Percentiles rank a stretch among this genome's conserved stretches.
phyloP scores from a whole-genome alignment of 768 basidiomycete species.

The Galerina sulciceps region DNA sequence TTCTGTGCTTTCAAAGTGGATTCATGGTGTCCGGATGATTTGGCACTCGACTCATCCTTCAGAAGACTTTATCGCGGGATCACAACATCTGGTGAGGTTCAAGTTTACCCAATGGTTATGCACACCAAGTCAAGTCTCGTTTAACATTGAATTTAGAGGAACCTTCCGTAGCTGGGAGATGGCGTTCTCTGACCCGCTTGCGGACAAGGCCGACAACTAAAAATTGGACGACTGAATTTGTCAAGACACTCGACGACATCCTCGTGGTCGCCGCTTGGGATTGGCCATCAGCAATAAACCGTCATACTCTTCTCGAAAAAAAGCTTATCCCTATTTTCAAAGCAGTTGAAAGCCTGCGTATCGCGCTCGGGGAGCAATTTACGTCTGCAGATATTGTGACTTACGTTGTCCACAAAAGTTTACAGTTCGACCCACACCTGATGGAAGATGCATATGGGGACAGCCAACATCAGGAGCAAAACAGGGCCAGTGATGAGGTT shows the following conservation, averaged over 20 bases:
- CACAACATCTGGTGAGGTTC: constrained; percentile 17
- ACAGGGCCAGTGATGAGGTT: background rate
- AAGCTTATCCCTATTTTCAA: constrained; percentile 31
- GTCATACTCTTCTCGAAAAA: constrained; percentile 19
- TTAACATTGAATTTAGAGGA: constrained; percentile 14
- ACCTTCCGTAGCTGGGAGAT: constrained; percentile 26
- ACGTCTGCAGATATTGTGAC: constrained; percentile 28
- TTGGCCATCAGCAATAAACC: constrained; percentile 1
- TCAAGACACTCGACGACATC: constrained; percentile 2
- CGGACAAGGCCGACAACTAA: constrained; percentile 23
- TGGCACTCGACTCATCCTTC: constrained; percentile 2
- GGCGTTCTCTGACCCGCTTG: constrained; percentile 24
- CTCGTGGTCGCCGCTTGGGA: constrained; percentile 19
- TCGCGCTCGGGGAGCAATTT: constrained; percentile 29
- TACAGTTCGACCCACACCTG: constrained; percentile 8
- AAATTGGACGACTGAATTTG: constrained; percentile 16
- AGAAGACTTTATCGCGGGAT: constrained; percentile 17
- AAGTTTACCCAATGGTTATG: background rate
- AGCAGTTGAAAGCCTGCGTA: constrained; percentile 26
- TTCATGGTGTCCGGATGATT: constrained; percentile 15
- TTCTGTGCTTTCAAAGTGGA: constrained; percentile 12
- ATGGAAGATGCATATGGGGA: constrained; percentile 34
- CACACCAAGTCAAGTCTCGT: background rate
- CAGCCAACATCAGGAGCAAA: background rate
- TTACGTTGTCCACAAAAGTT: constrained; percentile 5